Evolutionary conservation across 2,329 filamentous ascomycete species (phyloP).

Genomic region (Onygenales sp.): DNA sequence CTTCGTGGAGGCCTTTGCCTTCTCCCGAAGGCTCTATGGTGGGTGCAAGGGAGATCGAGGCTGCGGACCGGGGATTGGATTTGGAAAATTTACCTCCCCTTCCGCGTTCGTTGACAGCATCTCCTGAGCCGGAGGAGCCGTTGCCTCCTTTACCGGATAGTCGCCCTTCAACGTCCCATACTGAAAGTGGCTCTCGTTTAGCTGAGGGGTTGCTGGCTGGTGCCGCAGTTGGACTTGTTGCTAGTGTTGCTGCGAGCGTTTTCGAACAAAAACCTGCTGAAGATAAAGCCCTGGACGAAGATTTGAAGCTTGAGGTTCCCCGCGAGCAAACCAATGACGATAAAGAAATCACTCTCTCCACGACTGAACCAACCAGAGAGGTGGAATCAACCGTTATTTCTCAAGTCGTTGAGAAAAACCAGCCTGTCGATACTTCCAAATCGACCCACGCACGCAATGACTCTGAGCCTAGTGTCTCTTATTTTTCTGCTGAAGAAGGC

Average conservation of each 20-base stretch:
- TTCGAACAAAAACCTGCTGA: background rate
- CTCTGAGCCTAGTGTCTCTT: background rate
- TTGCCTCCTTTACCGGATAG: background rate
- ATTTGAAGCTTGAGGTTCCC: background rate
- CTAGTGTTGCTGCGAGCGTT: background rate
- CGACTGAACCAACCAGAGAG: background rate
- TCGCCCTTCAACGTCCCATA: slow-evolving; percentile 6
- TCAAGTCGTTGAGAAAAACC: background rate
- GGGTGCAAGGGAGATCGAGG: slow-evolving; percentile 14
- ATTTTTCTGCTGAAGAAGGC: background rate
- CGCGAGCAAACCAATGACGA: background rate
- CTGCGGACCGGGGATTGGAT: slow-evolving; percentile 12
- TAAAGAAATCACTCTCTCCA: background rate
- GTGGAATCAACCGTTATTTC: background rate
- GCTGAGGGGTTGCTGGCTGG: background rate
- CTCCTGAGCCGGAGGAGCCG: slow-evolving; percentile 4
- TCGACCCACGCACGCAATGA: background rate
- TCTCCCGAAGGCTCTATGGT: slow-evolving; percentile 24
- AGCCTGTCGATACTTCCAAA: background rate
- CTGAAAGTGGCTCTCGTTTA: slow-evolving; percentile 5
- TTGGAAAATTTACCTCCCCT: slow-evolving; percentile 6
- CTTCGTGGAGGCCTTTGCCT: slow-evolving; percentile 17
- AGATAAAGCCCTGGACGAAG: background rate
- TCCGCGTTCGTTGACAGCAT: slow-evolving; percentile 1
- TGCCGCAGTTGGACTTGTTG: slow-evolving; percentile 1